Evolutionary conservation across 2,329 filamentous ascomycete species (phyloP).

Genomic region (Aspergillus jensenii): DNA sequence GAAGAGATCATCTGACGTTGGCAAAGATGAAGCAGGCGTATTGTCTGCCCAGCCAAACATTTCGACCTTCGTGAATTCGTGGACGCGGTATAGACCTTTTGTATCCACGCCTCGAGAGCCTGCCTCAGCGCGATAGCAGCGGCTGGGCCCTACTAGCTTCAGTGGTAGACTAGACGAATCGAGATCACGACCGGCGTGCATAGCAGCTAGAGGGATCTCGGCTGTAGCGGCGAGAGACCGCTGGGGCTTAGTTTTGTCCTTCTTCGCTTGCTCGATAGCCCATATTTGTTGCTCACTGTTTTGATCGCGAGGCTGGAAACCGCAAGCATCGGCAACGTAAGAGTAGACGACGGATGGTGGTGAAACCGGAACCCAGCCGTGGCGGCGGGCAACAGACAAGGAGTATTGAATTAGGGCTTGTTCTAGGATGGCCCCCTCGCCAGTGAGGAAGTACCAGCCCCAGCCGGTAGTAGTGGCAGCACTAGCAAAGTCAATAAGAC

Average conservation of each 20-base stretch:
- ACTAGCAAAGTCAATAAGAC: slow-evolving; percentile 83
- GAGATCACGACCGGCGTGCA: slow-evolving; percentile 75
- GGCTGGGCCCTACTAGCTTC: slow-evolving; percentile 77
- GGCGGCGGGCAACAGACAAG: slow-evolving; percentile 67
- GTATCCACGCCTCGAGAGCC: slow-evolving; percentile 86
- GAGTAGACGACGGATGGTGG: slow-evolving; percentile 90
- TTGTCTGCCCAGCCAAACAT: slow-evolving; percentile 84
- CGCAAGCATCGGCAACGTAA: slow-evolving; percentile 86
- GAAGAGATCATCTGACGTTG: slow-evolving; percentile 57
- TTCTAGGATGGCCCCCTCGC: slow-evolving; percentile 89
- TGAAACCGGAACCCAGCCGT: slow-evolving; percentile 76
- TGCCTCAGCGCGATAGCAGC: slow-evolving; percentile 95
- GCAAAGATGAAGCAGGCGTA: slow-evolving; percentile 38
- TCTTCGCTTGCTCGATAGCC: slow-evolving; percentile 65
- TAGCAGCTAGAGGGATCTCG: slow-evolving; percentile 90
- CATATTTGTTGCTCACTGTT: slow-evolving; percentile 93
- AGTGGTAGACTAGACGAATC: slow-evolving; percentile 67
- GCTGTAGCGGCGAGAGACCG: slow-evolving; percentile 83
- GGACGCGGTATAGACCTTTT: slow-evolving; percentile 92
- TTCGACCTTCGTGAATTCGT: slow-evolving; percentile 98
- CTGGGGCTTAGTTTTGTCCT: slow-evolving; percentile 66
- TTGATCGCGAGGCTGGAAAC: slow-evolving; percentile 89
- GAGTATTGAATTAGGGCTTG: slow-evolving; percentile 90
- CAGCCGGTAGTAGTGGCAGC: slow-evolving; percentile 83
- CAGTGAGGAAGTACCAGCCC: slow-evolving; percentile 97